Base-by-base conservation (phyloP, 1,139 yeast genomes). In the Magnusiomyces ingens region DNA sequence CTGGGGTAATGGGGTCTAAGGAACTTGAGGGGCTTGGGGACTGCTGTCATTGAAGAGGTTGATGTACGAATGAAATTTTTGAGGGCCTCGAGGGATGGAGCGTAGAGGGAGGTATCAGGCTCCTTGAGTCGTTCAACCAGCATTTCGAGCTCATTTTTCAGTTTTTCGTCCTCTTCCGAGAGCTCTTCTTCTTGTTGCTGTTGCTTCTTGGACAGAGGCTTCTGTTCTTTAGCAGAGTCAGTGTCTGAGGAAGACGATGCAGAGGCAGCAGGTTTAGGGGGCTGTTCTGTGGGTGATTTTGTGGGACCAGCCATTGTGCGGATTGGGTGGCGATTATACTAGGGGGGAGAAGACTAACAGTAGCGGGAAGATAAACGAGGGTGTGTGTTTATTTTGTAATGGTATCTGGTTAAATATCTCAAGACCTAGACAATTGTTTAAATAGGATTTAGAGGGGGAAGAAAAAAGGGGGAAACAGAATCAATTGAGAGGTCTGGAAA, bases 41-140 rank as follows among this genome's bases (percentile, higher is more conserved):
- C 99, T 1, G 99, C 99, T 1, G 99, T 94, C 97, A 93, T 93
- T 8, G 98, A 90, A 37, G 97, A 88, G 2, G 99, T 93, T 15
- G 98, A 87, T 52, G 95, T 95, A 62, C 89, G 83, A 63, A 93
- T 91, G 64, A 81, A 81, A 52, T 78, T 80, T 67, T 89, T 90
- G 68, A 94, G 77, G 52, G 83, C 76, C 47, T 77, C 77, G 62
- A 94, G 75, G 32, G 89, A 78, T 18, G 81, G 73, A 49, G 71
- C 71, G 64, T 86, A 85, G 32, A 81, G 74, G 2, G 75, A 71
- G 5, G 70, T 65, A 57, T 82, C 76, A 2, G 77, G 62, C 57
- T 80, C 81, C 60, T 73, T 73, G 59, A 93, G 75, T 54, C 90
- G 79, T 69, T 89, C 95, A 12, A 90, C 98, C 49, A 93, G 77